Evolutionary conservation across 192 early-diverging fungal genomes (phyloP), one percentile per base, ranked within the genome.

Genomic region (Paraglomus occultum): DNA sequence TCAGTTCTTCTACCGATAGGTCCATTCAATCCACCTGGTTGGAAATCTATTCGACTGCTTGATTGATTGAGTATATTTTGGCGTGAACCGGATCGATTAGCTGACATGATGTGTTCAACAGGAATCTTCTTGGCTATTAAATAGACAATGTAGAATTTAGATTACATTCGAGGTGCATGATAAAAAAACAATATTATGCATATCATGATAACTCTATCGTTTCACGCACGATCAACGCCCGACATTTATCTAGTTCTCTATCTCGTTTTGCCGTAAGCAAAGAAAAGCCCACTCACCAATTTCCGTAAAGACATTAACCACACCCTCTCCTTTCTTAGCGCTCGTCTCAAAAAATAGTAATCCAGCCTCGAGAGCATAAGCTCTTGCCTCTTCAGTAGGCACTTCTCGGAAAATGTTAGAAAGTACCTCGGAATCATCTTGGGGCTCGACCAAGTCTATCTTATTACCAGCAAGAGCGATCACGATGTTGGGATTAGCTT

Each of bases 391-490:
- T 48, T 92, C 92, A 8, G 87, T 81, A 2, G 85, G 79, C 7
- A 95, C 86, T 70, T 87, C 83, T 64, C 93, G 84, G 15, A 74
- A 51, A 48, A 53, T 73, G 5, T 79, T 72, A 23, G 77, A 71
- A 23, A 82, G 76, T 11, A 74, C 75, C 18, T 74, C 73, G 1
- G 79, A 74, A 44, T 83, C 81, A 12, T 82, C 83, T 5, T 71
- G 74, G 8, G 73, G 42, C 17, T 79, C 78, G 51, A 77, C 74
- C 66, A 99, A 75, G 78, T 99, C 96, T 46, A 95, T 80, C 80
- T 99, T 99, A 84, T 99, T 99, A 43, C 95, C 96, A 15, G 94
- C 93, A 46, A 99, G 84, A 8, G 92, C 90, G 87, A 99, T 97
- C 60, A 97, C 93, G 76, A 97, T 93, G 81, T 94, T 91, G 23